Base-by-base conservation (phyloP, 805 yeast species). In the Saturnispora hagleri region DNA sequence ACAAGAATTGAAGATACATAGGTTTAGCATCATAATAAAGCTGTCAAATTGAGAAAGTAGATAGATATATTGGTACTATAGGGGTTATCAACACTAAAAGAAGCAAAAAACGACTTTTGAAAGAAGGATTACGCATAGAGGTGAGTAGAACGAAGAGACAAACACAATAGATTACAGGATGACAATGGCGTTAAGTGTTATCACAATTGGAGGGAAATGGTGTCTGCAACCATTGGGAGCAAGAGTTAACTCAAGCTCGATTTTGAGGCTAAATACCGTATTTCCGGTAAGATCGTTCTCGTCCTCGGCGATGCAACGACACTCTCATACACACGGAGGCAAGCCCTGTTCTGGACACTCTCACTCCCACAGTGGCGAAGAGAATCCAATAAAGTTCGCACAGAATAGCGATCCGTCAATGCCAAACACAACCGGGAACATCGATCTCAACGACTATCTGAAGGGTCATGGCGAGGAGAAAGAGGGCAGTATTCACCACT, bases 401-500 rank as follows among this genome's bases (percentile, higher is more conserved):
- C 26, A 26, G 7, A 41, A 41, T 22, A 26, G 17, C 10, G 33
- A 42, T 24, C 31, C 26, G 13, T n/a, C 20, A n/a, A 12, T 22
- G 20, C n/a, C 42, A 15, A 45, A 46, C 31, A 33, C 26, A 7
- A 6, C 49, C 4, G 24, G 12, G 3, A 36, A 34, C 12, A 40
- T 46, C 18, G 49, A 50, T 34, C 42, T 46, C 24, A 44, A 27
- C 24, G 53, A 46, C 5, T 49, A 24, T 22, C 41, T 18, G 12
- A n/a, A 36, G 20, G 40, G 20, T 36, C 15, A 20, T 18, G 10
- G 18, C 5, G 15, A 27, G 12, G 38, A 26, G 3, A 45, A 31
- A 10, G 31, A 51, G 1, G 34, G 38, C 4, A 41, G 46, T 12
- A 53, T 58, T 3, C 62, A 59, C 44, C 60, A 59, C 24, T 58